A percentile compares a stretch with the other conserved stretches of the same genome.
These are phyloP conservation scores for Gracilariopsis chorda DNA, from an alignment of 23 red algal genomes.

Conservation along the genomic window DNA sequence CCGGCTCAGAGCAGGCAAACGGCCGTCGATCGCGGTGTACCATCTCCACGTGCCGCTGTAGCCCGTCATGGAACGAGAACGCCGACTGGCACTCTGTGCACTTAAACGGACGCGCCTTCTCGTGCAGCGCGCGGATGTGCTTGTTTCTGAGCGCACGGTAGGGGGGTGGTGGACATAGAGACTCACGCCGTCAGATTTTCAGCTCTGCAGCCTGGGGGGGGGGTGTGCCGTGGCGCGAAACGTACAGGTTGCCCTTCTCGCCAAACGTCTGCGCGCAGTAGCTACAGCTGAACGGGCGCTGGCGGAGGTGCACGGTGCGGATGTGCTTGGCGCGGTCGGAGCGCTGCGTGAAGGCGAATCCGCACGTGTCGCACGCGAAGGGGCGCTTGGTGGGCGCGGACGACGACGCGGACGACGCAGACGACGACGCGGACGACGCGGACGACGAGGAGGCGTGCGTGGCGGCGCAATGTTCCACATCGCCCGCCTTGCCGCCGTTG, in stretches of 20 bases:
- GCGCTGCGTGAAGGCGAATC: constrained; percentile 44
- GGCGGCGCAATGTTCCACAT: not conserved
- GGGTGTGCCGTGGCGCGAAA: not conserved
- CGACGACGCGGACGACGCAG: not conserved
- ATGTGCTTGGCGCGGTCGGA: constrained; percentile 66
- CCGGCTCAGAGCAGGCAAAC: constrained; percentile 52
- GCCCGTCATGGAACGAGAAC: constrained; percentile 73
- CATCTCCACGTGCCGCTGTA: constrained; percentile 61
- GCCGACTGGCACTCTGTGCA: constrained; percentile 46
- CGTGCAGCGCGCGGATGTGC: constrained; percentile 69
- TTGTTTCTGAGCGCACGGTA: constrained; percentile 39
- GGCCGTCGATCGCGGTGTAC: constrained; percentile 61
- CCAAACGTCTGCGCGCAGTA: constrained; percentile 49
- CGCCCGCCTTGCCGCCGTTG: not conserved
- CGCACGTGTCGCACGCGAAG: constrained; percentile 50
- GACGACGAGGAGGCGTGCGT: not conserved
- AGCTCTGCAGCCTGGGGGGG: not conserved
- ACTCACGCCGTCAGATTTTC: no score
- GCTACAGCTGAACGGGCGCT: constrained; percentile 43
- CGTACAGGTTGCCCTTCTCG: constrained; percentile 69
- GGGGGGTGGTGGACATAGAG: no score
- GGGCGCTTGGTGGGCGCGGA: not conserved
- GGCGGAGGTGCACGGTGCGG: constrained; percentile 63
- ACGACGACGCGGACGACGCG: no score
- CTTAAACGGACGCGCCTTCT: constrained; percentile 47